Percentiles rank a stretch among this genome's conserved stretches.
These are phyloP conservation scores for Xylariaceae sp. DNA, from an alignment of 2,329 filamentous ascomycete species.

Conservation along the genomic window DNA sequence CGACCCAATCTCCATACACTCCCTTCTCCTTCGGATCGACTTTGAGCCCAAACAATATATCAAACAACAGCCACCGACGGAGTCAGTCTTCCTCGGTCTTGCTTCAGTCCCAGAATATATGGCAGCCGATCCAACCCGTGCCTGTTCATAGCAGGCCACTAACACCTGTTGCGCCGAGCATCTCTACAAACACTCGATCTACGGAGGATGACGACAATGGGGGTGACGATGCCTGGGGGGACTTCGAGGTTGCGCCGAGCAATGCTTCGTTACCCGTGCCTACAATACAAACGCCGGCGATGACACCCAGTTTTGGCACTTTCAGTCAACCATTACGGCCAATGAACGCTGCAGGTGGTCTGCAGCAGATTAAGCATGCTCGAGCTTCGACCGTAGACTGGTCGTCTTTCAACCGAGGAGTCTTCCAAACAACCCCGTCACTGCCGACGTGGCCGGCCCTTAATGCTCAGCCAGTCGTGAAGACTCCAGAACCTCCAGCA, in stretches of 20 bases:
- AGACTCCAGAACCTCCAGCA: not conserved
- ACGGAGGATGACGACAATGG: constrained; percentile 41
- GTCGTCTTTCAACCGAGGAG: constrained; percentile 48
- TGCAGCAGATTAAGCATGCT: constrained; percentile 31
- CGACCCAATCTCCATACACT: constrained; percentile 2
- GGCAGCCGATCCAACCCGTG: constrained; percentile 29
- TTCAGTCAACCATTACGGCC: constrained; percentile 6
- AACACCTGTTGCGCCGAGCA: constrained; percentile 2
- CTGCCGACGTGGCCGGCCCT: constrained; percentile 11
- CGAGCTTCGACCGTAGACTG: constrained; percentile 51
- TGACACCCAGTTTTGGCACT: not conserved
- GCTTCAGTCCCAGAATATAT: constrained; percentile 13
- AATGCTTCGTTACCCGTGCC: constrained; percentile 23
- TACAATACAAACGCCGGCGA: constrained; percentile 7
- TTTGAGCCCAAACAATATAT: not conserved
- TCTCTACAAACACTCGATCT: constrained; percentile 10
- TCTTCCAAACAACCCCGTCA: constrained; percentile 27
- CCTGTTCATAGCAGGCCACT: constrained; percentile 15
- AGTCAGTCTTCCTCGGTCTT: constrained; percentile 8
- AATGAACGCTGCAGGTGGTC: constrained; percentile 6
- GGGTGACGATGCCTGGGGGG: constrained; percentile 62
- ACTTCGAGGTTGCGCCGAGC: constrained; percentile 56
- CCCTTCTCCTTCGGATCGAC: constrained; percentile 23
- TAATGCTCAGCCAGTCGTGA: constrained; percentile 5
- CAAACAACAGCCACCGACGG: constrained; percentile 29